Conservation (phyloP, 352 stramenopile genomes). For the Phytophthora meadii region DNA sequence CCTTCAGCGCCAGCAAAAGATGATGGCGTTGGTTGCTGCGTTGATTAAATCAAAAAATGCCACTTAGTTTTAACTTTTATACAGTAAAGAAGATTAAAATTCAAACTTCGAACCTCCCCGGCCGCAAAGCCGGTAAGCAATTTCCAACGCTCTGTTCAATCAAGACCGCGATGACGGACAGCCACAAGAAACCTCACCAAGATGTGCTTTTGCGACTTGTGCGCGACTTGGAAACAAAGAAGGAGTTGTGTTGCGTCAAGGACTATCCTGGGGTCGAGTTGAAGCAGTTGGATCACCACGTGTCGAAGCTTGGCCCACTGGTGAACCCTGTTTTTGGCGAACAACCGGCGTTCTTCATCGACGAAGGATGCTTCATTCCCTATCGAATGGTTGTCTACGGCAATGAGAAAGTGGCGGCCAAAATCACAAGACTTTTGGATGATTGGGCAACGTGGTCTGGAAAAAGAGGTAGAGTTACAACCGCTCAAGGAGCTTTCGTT, state of each 20-base stretch:
- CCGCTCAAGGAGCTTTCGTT: no score
- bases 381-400: constrained; percentile 26
- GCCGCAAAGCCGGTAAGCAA: no score
- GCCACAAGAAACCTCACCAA: constrained; percentile 18
- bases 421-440: constrained; percentile 1
- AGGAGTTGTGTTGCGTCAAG: constrained; percentile 28
- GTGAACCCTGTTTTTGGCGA: constrained; percentile 27
- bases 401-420: constrained; percentile 16
- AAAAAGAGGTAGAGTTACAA: no score
- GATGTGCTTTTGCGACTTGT: constrained; percentile 24
- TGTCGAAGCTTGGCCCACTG: constrained; percentile 24
- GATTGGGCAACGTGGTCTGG: no score
- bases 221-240: constrained; percentile 34
- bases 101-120: no score
- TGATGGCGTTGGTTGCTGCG: no score
- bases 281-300: constrained; percentile 27
- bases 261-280: constrained; percentile 11
- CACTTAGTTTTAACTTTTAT: no score
- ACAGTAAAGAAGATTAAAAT: no score
- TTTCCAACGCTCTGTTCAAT: no score
- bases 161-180: constrained; percentile 7
- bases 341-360: constrained; percentile 5
- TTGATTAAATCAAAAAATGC: no score
- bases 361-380: constrained; percentile 23
- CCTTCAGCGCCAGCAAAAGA: no score